A percentile compares a stretch with the other conserved stretches of the same genome.
These are phyloP conservation scores for Truncatella angustata DNA, from an alignment of 2,329 filamentous ascomycete species.

Conservation along the genomic window DNA sequence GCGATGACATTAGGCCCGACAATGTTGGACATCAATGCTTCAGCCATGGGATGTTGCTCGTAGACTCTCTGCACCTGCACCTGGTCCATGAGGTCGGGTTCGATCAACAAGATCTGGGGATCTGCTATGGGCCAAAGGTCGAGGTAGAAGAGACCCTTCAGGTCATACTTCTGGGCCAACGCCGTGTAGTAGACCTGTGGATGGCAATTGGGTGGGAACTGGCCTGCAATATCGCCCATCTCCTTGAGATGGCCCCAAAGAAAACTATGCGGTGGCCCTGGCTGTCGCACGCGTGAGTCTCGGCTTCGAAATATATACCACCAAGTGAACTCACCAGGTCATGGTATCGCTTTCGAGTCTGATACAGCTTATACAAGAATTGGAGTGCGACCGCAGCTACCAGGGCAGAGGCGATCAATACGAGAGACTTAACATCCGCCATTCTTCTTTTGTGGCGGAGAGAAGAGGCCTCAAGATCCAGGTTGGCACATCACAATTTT, in stretches of 20 bases:
- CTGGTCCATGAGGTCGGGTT: conserved; percentile 23
- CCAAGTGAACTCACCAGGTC: too few species aligned
- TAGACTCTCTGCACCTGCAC: conserved; percentile 19
- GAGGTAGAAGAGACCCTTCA: conserved; percentile 31
- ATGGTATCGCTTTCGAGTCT: conserved; percentile 8
- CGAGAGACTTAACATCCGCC: background rate
- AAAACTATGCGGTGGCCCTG: conserved; percentile 14
- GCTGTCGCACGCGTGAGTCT: background rate
- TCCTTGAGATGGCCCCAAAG: conserved; percentile 15
- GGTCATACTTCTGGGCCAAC: conserved; percentile 19
- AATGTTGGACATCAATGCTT: conserved; percentile 20
- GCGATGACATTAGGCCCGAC: conserved; percentile 21
- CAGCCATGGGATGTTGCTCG: conserved; percentile 17
- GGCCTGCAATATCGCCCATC: conserved; percentile 13
- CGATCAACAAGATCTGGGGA: conserved; percentile 24
- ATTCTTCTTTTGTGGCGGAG: too few species aligned
- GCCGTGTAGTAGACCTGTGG: conserved; percentile 22
- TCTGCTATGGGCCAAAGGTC: conserved; percentile 28
- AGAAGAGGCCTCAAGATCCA: too few species aligned
- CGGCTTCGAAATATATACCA: background rate
- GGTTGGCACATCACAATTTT: too few species aligned
- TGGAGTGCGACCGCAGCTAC: conserved; percentile 3
- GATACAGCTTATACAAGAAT: conserved; percentile 13
- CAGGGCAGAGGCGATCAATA: background rate
- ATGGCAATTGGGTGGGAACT: conserved; percentile 21